Base-by-base conservation (phyloP, 345 rosid species). In the Laguncularia racemosa region DNA sequence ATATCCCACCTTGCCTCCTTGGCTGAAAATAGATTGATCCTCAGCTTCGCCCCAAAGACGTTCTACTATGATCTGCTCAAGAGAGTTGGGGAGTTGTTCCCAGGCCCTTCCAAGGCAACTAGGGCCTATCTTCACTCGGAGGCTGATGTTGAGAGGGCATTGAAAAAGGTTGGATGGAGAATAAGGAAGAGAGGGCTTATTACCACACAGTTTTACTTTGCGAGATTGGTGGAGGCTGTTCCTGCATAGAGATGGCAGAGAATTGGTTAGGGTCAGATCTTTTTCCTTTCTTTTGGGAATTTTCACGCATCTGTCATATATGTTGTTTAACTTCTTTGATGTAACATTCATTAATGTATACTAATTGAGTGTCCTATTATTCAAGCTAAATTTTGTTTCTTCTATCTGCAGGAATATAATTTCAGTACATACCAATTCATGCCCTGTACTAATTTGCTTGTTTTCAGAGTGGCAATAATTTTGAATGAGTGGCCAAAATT, bases 21-120 rank as follows among this genome's bases (percentile, higher is more conserved):
- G 68, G 91, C 99, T 0, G 90, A 87, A 57, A 82, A 81, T 15
- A 72, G 95, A 71, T 60, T 93, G 50, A 78, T 87, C 61, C 69
- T 93, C 54, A 89, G 99, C 66, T 93, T 93, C 72, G 97, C 96
- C 0, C 99, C 97, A 0, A 93, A 86, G 78, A 93, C 97, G 0
- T 76, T 93, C 59, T 93, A 89, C 63, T 93, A 86, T 44, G 81
- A 83, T 70, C 56, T 83, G 53, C 71, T 89, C 19, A 93, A 93
- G 75, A 79, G 97, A 53, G 72, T 82, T 10, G 97, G 99, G 6
- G 96, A 93, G 81, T 76, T 93, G 77, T 89, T 89, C 70, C 99
- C 96, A 0, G 97, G 97, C 61, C 99, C 99, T 52, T 93, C 97
- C 12, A 93, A 89, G 82, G 99, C 96, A 14, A 93, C 97, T 0